Base-by-base conservation (phyloP, 2,329 filamentous ascomycete genomes). In the Emmonsiellopsis sp. region DNA sequence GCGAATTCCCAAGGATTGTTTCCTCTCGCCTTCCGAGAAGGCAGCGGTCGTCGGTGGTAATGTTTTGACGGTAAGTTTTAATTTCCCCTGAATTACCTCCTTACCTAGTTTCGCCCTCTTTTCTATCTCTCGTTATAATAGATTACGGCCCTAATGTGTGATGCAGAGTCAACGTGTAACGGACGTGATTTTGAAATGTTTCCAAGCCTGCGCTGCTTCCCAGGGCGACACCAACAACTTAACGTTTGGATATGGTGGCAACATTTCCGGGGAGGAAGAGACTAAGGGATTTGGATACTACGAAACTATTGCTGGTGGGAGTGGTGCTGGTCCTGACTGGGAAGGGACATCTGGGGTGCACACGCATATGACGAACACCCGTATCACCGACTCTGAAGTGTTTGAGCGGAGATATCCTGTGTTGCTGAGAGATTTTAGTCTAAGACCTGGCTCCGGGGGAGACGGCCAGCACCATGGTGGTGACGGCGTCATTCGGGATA, bases 341-440 rank as follows among this genome's bases (percentile, higher is more conserved):
- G 76, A 85, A 56, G 87, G 87, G 38, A 84, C 85, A 9, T 82
- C 76, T 51, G 87, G 86, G 13, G 86, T 91, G n/a, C 86, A 92
- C 65, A 86, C 82, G 1, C 86, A 92, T 70, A 90, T 91, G 85
- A 92, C 88, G 6, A 93, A 93, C 67, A 92, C 87, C 2, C 79
- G 87, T 11, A 92, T 91, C 64, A 91, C 87, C 0, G 88, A 92
- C 64, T 78, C 84, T 0, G 88, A 93, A 66, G 80, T 90, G 6
- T 87, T 92, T 59, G 87, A 92, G 71, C 77, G 85, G 31, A 74
- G 87, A 7, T 90, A 90, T 62, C 87, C 87, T 0, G 86, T 90
- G 1, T 68, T 93, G 1, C 71, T 93, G 35, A 76, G 84, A 5
- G 79, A 86, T 59, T 92, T 91, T 66, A 77, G 78, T 10, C 71